Conservation (phyloP, 805 yeast genomes). For the Cyberlindnera subsufficiens region DNA sequence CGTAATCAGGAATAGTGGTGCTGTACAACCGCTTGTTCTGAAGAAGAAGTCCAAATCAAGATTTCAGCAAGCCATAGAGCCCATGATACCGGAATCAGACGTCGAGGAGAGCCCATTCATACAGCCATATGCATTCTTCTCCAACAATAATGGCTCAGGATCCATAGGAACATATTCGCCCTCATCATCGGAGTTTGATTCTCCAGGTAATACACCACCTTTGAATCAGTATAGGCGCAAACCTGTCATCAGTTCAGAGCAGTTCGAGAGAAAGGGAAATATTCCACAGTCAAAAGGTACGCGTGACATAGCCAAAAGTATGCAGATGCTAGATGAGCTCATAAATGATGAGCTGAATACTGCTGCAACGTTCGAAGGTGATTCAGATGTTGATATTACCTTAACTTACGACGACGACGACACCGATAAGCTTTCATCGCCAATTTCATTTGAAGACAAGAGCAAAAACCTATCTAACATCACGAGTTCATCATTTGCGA, state of each 20-base stretch:
- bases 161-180: constrained; percentile 44
- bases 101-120: constrained; percentile 19
- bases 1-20: constrained; percentile 15
- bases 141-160: constrained; percentile 27
- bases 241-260: constrained; percentile 9
- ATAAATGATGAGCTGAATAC: constrained; percentile 22
- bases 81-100: constrained; percentile 13
- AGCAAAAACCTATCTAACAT: constrained; percentile 15
- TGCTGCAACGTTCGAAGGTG: constrained; percentile 8
- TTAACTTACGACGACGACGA: constrained; percentile 10
- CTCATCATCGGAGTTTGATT: constrained; percentile 38
- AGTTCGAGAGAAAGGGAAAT: constrained; percentile 18
- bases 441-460: constrained; percentile 13
- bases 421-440: constrained; percentile 15
- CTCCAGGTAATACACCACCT: constrained; percentile 27
- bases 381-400: constrained; percentile 8
- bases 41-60: constrained; percentile 11
- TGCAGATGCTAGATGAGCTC: constrained; percentile 29
- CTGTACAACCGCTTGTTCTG: constrained; percentile 19
- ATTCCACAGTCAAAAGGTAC: constrained; percentile 36
- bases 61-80: neutral
- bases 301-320: constrained; percentile 34
- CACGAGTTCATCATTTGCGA: constrained; percentile 20
- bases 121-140: constrained; percentile 25
- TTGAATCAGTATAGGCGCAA: constrained; percentile 10